Percentiles rank a stretch among this genome's conserved stretches.
These are phyloP conservation scores for Polytrichum formosum DNA, from an alignment of 225 moss, liverwort and hornwort species.

Conservation along the genomic window DNA sequence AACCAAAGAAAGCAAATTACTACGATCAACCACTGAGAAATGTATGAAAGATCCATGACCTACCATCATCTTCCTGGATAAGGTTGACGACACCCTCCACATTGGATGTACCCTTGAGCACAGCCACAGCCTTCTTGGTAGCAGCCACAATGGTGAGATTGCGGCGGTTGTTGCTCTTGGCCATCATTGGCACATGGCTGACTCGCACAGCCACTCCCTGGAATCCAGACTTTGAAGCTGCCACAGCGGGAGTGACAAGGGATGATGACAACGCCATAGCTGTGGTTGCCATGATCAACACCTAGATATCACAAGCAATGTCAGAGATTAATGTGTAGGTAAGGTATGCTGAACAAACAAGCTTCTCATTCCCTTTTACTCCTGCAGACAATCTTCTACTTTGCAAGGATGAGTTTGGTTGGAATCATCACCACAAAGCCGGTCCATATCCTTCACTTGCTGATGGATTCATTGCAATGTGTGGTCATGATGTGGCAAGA, in stretches of 20 bases:
- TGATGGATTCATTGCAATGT: no score
- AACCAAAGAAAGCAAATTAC: no score
- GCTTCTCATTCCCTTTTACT: no score
- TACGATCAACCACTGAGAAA: no score
- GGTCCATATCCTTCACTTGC: no score
- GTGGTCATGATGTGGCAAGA: no score
- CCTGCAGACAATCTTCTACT: no score
- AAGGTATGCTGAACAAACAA: no score
- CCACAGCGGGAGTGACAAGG: slow-evolving; percentile 27
- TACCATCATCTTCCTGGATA: slow-evolving; percentile 63
- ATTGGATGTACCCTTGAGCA: slow-evolving; percentile 62
- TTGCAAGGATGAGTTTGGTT: no score
- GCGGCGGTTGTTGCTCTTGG: slow-evolving; percentile 24
- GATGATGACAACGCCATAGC: slow-evolving; percentile 34
- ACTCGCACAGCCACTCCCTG: slow-evolving; percentile 40
- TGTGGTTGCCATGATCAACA: slow-evolving; percentile 52
- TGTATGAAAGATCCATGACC: neutral
- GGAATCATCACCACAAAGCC: no score
- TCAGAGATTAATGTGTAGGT: no score
- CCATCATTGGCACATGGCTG: slow-evolving; percentile 27
- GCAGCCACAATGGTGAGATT: slow-evolving; percentile 45
- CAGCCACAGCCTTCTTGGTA: slow-evolving; percentile 80
- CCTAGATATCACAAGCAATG: neutral
- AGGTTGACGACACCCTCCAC: slow-evolving; percentile 70
- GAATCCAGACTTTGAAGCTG: slow-evolving; percentile 42